A percentile compares a stretch with the other conserved stretches of the same genome.
These are phyloP conservation scores for Fonsecaea monophora DNA, from an alignment of 2,329 filamentous ascomycete species.

Conservation along the genomic window DNA sequence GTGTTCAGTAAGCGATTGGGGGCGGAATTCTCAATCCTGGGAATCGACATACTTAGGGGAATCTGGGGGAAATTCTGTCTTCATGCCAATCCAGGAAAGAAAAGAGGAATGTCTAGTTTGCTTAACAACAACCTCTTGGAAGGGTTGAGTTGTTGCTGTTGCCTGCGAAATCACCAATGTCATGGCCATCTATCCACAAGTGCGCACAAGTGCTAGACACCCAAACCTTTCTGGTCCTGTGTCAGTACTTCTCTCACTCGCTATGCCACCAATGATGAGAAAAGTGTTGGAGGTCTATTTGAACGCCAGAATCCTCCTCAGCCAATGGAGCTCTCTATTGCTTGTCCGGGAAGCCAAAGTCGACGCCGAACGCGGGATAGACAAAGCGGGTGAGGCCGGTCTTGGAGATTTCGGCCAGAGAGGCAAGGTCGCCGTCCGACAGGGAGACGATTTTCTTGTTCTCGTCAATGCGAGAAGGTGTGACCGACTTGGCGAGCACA, in stretches of 20 bases:
- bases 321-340: conserved; percentile 11
- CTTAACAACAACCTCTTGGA: background rate
- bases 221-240: background rate
- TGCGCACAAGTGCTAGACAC: background rate
- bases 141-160: background rate
- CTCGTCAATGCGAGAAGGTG: conserved; percentile 50
- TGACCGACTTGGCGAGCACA: conserved; percentile 50
- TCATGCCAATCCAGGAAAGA: background rate
- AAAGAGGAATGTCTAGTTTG: background rate
- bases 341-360: conserved; percentile 39
- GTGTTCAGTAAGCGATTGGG: background rate
- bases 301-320: background rate
- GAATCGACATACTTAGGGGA: background rate
- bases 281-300: background rate
- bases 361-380: conserved; percentile 36
- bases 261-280: background rate
- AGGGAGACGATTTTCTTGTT: conserved; percentile 54
- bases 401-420: conserved; percentile 40
- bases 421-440: conserved; percentile 47
- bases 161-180: background rate
- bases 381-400: conserved; percentile 34
- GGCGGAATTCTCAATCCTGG: background rate
- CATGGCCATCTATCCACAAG: background rate
- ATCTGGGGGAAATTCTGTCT: background rate
- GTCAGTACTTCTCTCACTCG: background rate